A percentile compares a stretch with the other conserved stretches of the same genome.
These are phyloP conservation scores for Blakeslea trispora DNA, from an alignment of 371 early-diverging fungal genomes.

Conservation along the genomic window DNA sequence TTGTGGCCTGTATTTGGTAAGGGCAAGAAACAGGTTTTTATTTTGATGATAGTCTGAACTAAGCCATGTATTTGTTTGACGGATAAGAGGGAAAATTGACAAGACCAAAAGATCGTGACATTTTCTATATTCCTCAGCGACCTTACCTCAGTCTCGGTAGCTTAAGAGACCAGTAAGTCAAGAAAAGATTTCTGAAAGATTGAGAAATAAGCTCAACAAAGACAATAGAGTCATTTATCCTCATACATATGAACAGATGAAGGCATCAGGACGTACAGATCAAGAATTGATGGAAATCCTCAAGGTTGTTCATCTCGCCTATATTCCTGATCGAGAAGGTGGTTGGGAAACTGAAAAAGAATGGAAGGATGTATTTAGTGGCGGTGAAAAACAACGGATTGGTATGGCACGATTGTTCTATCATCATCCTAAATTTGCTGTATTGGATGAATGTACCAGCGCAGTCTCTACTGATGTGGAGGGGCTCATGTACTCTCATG, in stretches of 20 bases:
- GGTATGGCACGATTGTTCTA: conserved; percentile 78
- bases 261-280: conserved; percentile 72
- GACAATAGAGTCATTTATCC: conserved; percentile 77
- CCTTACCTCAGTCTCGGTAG: conserved; percentile 87
- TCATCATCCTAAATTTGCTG: conserved; percentile 82
- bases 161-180: conserved; percentile 77
- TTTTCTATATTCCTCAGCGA: conserved; percentile 89
- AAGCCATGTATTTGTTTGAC: no score
- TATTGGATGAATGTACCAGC: conserved; percentile 80
- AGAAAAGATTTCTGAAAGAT: no score
- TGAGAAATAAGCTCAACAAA: no score
- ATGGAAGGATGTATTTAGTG: conserved; percentile 91
- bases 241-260: conserved; percentile 79
- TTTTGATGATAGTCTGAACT: no score
- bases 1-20: conserved; percentile 86
- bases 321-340: conserved; percentile 82
- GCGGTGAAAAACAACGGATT: conserved; percentile 91
- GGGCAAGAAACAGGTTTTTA: conserved; percentile 2
- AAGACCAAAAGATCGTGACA: conserved; percentile 67
- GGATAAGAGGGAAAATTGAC: conserved; percentile 60
- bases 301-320: conserved; percentile 69
- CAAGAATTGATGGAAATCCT: conserved; percentile 74
- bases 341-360: conserved; percentile 88
- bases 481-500: conserved; percentile 86
- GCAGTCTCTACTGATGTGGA: conserved; percentile 90